Evolutionary conservation across 2,329 filamentous ascomycete genomes (phyloP).

Genomic region (Penicillium sp.): DNA sequence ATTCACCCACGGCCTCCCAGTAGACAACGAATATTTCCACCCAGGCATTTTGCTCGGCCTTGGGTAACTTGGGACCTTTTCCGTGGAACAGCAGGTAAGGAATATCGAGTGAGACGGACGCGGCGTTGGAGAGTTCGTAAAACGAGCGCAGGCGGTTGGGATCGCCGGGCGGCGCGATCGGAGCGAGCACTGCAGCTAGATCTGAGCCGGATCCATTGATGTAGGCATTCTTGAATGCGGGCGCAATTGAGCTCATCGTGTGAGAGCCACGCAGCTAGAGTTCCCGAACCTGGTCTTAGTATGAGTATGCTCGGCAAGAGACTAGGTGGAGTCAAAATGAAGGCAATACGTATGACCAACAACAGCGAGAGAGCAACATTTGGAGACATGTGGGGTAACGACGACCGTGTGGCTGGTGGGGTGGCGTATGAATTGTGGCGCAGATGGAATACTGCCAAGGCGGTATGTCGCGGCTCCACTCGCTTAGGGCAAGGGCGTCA

Average conservation of each 20-base stretch:
- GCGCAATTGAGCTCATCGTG: constrained; percentile 72
- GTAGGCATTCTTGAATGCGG: constrained; percentile 72
- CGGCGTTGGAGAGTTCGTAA: constrained; percentile 68
- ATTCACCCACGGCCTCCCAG: constrained; percentile 77
- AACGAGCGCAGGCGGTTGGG: constrained; percentile 69
- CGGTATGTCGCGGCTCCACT: constrained; percentile 33
- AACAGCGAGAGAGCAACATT: constrained; percentile 4
- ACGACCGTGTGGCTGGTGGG: constrained; percentile 12
- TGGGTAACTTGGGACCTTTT: constrained; percentile 56
- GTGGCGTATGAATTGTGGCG: not conserved
- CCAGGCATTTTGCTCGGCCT: constrained; percentile 77
- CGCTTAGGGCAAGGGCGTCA: constrained; percentile 48
- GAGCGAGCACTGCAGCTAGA: constrained; percentile 74
- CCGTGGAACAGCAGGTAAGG: constrained; percentile 69
- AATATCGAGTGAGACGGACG: constrained; percentile 68
- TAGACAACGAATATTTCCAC: constrained; percentile 79
- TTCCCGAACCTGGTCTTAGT: not conserved
- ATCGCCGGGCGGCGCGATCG: constrained; percentile 63
- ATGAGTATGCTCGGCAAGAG: not conserved
- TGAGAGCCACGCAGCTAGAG: not conserved
- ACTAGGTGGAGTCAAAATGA: not conserved
- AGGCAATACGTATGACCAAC: not conserved
- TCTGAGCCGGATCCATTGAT: constrained; percentile 66
- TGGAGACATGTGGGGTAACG: constrained; percentile 6
- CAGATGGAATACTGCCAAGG: constrained; percentile 7